Evolutionary conservation across 2,329 filamentous ascomycete species (phyloP), one percentile per base, ranked within the genome.

Genomic region (Arthroderma sp.): DNA sequence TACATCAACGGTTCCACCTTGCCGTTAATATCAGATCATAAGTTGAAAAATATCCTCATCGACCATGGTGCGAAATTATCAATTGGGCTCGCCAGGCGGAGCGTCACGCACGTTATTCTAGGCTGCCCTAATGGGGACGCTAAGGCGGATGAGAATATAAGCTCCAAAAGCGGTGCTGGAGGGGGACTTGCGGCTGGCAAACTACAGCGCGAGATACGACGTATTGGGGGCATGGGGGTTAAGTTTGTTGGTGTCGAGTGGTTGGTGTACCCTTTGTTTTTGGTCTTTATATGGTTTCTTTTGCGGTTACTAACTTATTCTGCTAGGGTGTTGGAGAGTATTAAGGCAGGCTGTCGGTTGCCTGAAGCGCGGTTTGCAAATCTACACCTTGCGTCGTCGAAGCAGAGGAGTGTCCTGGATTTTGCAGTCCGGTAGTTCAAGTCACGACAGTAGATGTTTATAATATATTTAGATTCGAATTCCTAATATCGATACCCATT

Each of bases 1-100:
- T 93, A 91, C 73, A 80, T 96, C 71, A 95, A 95, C 71, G 90
- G 90, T 60, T 91, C 87, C 63, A 95, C 89, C 1, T 80, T 84
- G 59, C 90, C 91, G 1, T 71, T 82, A 23, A 80, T 95, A 61
- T 94, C 88, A 13, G 91, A 96, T 70, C 87, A 95, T 74, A 86
- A 82, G 68, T 79, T 96, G 58, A 94, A 93, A 75, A 83, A 84
- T 57, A 71, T 94, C 15, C 79, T 96, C 38, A 81, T 79, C 4
- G 77, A 83, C 58, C 82, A 95, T 66, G 91, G 91, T 19, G 91
- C 83, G 0, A 76, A 73, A 43, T 77, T 88, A 63, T 85, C 87
- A 2, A 79, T 89, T 37, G 78, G 83, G 59, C 80, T 95, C 8
- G 85, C 82, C 8, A 81, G 88, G 47, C 80, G 83, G 38, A 80